phyloP scores from a whole-genome alignment of 768 basidiomycete species.

The Leccinum sublutescens region DNA sequence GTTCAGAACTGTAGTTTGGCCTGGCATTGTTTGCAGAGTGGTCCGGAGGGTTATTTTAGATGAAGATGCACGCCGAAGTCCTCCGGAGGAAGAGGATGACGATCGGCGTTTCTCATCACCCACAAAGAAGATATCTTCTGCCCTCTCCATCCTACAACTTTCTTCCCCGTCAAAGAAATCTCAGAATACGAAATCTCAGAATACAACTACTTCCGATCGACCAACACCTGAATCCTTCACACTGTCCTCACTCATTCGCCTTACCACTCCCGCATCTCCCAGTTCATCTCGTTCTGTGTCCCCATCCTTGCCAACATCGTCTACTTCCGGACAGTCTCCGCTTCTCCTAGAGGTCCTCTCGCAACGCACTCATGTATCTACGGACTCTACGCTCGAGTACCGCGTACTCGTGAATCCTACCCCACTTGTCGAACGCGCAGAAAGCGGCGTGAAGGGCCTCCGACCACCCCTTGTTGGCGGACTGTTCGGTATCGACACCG shows the following conservation, averaged over 20 bases:
- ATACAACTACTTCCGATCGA: neutral
- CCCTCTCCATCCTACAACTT: slow-evolving; percentile 16
- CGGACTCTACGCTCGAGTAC: slow-evolving; percentile 73
- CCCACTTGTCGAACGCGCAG: slow-evolving; percentile 61
- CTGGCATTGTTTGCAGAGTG: slow-evolving; percentile 65
- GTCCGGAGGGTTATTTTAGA: slow-evolving; percentile 64
- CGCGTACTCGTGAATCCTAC: slow-evolving; percentile 74
- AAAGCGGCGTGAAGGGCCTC: slow-evolving; percentile 63
- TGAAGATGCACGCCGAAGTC: slow-evolving; percentile 33
- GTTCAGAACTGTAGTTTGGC: slow-evolving; percentile 83
- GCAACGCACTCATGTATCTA: slow-evolving; percentile 63
- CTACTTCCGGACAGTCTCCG: slow-evolving; percentile 35
- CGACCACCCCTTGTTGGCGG: slow-evolving; percentile 45
- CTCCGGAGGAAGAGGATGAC: neutral
- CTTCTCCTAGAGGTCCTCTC: slow-evolving; percentile 69
- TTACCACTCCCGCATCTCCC: slow-evolving; percentile 1
- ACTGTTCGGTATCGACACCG: slow-evolving; percentile 40
- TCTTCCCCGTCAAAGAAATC: slow-evolving; percentile 18
- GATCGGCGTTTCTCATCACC: slow-evolving; percentile 10
- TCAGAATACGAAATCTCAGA: slow-evolving; percentile 1
- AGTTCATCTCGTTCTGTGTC: slow-evolving; percentile 3
- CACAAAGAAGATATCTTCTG: slow-evolving; percentile 12
- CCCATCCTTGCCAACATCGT: slow-evolving; percentile 6
- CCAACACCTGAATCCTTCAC: slow-evolving; percentile 6
- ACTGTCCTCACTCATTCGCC: slow-evolving; percentile 17